Evolutionary conservation across 495 filamentous ascomycete genomes (phyloP).

Genomic region (Penicillium pancosmium): DNA sequence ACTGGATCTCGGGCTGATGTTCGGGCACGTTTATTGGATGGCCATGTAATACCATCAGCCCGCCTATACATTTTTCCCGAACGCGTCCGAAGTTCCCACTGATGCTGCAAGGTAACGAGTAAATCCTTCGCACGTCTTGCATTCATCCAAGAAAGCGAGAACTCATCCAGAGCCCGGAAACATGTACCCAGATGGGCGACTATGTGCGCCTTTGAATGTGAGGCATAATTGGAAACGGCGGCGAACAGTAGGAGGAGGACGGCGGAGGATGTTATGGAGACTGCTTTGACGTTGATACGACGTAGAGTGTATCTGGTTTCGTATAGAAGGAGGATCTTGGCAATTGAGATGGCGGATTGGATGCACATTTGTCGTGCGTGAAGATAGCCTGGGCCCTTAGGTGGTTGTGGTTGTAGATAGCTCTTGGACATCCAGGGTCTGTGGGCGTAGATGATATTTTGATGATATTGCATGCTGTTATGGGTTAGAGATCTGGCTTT

Average conservation of each 20-base stretch:
- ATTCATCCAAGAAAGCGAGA: slow-evolving; percentile 13
- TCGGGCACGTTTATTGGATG: slow-evolving; percentile 8
- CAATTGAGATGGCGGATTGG: slow-evolving; percentile 28
- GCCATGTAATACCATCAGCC: slow-evolving; percentile 3
- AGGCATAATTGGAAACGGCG: slow-evolving; percentile 37
- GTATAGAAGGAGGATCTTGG: slow-evolving; percentile 37
- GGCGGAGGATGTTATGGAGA: slow-evolving; percentile 52
- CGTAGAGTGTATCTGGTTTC: slow-evolving; percentile 41
- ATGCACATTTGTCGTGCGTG: slow-evolving; percentile 31
- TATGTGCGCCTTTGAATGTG: neutral
- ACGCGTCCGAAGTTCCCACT: slow-evolving; percentile 18
- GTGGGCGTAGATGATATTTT: slow-evolving; percentile 27
- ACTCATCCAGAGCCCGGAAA: slow-evolving; percentile 47
- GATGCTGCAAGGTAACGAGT: slow-evolving; percentile 15
- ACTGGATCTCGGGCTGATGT: neutral
- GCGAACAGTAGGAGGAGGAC: slow-evolving; percentile 49
- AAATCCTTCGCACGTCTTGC: slow-evolving; percentile 25
- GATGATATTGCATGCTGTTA: slow-evolving; percentile 35
- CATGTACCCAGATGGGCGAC: slow-evolving; percentile 25
- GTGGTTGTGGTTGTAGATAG: slow-evolving; percentile 21
- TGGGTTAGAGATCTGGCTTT: neutral
- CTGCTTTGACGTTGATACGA: slow-evolving; percentile 40
- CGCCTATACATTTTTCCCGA: slow-evolving; percentile 5
- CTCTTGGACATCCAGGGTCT: slow-evolving; percentile 30
- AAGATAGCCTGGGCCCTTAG: slow-evolving; percentile 18